Evolutionary conservation across 768 basidiomycete species (phyloP), one percentile per base, ranked within the genome.

Genomic region (Erythrobasidium yunnanense): DNA sequence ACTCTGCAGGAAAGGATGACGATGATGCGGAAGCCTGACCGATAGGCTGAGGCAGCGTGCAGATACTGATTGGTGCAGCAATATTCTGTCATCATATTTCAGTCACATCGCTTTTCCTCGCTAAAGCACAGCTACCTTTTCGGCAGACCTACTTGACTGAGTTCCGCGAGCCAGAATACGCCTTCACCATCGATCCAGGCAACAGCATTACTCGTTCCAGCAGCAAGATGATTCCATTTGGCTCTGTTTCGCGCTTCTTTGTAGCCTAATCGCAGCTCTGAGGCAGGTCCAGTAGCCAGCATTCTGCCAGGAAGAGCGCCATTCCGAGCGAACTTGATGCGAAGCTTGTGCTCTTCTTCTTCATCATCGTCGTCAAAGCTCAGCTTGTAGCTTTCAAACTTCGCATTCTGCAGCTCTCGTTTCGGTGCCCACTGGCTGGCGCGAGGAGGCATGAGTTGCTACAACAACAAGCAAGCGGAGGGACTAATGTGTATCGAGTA

Each of bases 321-420:
- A 18, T 20, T 18, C 0, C 46, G 17, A 18, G 67, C 47, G 6
- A 63, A 29, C 60, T 51, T n/a, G 20, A 63, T 51, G 56, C 35
- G 54, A 29, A n/a, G 6, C 13, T 42, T 42, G 8, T 4, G 34
- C 33, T 49, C 35, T 46, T 17, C 38, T 1, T 20, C 55, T 32
- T 25, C 62, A 30, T 54, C n/a, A 38, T 32, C 25, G 7, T 18
- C 25, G 47, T 33, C 27, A 49, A 55, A 53, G 11, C 8, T 66
- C 17, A 72, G 65, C 62, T 72, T 71, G 69, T 71, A 72, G 22
- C 65, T 52, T 45, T 72, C 70, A 51, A 72, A 72, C 33, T 68
- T 67, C 23, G 70, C 65, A 27, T 68, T 68, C 27, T 67, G 65
- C 2, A 70, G 69, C 3, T 29, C 4, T 6, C 69, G 56, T 1